phyloP scores from a whole-genome alignment of 441 rosid genomes.

The Melastoma candidum region DNA sequence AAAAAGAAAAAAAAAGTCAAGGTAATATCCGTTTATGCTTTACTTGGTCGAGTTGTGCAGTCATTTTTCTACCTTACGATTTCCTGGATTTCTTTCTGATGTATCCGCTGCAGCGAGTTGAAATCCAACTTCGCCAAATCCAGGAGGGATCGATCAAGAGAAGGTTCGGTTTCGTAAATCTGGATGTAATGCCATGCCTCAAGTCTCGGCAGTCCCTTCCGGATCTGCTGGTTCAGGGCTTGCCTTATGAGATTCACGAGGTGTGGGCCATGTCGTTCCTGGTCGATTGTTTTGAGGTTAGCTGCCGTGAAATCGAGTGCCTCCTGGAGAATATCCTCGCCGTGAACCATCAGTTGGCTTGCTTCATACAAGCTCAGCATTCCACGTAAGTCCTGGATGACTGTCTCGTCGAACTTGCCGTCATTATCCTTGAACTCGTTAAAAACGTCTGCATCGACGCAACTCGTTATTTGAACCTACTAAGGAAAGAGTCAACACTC shows the following conservation, averaged over 20 bases:
- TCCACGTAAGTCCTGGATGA: not conserved
- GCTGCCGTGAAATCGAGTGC: not conserved
- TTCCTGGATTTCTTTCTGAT: conserved; percentile 6
- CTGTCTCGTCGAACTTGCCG: conserved; percentile 1
- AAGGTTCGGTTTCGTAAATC: not conserved
- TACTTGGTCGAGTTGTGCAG: not conserved
- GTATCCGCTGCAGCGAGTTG: conserved; percentile 9
- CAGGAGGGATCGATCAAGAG: not conserved
- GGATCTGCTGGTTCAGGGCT: conserved; percentile 4
- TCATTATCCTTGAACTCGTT: not conserved
- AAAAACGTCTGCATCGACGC: conserved; percentile 3
- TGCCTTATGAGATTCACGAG: not conserved
- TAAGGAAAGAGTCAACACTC: too few relatives aligned
- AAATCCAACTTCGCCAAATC: conserved; percentile 10
- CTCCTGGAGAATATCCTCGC: conserved; percentile 1
- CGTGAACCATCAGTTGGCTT: conserved; percentile 3
- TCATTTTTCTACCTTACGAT: not conserved
- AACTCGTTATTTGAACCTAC: not conserved
- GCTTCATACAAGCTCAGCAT: conserved; percentile 12
- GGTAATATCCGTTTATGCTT: not conserved
- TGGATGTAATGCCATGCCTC: conserved; percentile 1
- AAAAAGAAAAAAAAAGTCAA: not conserved
- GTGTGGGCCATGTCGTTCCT: not conserved
- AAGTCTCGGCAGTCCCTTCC: conserved; percentile 4
- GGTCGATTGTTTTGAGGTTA: not conserved